Base-by-base conservation (phyloP, 768 basidiomycete species). In the Leccinum barrowsii region DNA sequence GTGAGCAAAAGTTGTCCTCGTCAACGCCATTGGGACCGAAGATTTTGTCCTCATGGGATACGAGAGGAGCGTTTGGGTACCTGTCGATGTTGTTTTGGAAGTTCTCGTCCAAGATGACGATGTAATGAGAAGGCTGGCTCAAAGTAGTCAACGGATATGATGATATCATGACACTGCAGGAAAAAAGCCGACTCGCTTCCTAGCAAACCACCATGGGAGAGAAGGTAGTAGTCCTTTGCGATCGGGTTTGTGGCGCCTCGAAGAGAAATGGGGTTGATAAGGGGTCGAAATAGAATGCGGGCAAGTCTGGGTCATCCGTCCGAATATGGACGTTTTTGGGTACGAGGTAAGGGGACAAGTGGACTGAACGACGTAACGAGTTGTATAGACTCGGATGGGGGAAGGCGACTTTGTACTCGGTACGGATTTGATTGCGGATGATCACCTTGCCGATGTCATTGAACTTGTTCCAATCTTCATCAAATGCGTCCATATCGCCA, bases 391-490 rank as follows among this genome's bases (percentile, higher is more conserved):
- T 28, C 8, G 28, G 28, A 69, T 98, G 96, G 32, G 96, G 96
- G 81, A 98, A 98, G 3, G 95, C 96, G 52, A 99, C 94, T 73
- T 96, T 98, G 83, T 99, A 98, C 76, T 99, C 97, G 2, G 96
- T 98, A 48, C 96, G 85, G 62, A 98, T 96, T 73, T 97, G 93
- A 70, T 98, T 94, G 21, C 97, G 94, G 65, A 99, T 98, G 73
- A 99, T 96, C 68, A 99, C 90, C 75, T 99, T 99, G 78, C 97
- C 95, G 75, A 98, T 97, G 70, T 99, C 97, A 71, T 99, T 99
- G 69, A 99, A 99, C 73, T 97, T 93, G 73, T 97, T 97, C 94
- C 94, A 97, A 70, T 98, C 97, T 71, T 98, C 97, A 69, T 98
- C 97, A 65, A 93, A 98, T 12, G 89, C 81, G 67, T 98, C 97